Conservation (phyloP, 1,139 yeast species). For the Komagataea norvegica region DNA sequence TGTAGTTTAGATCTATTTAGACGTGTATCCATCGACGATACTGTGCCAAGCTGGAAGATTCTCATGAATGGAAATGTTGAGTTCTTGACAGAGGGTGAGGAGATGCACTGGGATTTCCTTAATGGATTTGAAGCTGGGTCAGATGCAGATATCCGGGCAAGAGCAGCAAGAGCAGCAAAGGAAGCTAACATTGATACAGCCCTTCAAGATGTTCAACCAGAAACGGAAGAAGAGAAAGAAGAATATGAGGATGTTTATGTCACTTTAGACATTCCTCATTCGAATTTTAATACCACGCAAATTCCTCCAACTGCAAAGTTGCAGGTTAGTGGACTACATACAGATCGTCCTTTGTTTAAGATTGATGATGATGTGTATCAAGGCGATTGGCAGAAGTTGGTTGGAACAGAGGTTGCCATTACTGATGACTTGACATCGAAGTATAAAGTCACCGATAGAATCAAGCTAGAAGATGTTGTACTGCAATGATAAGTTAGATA, state of each 20-base stretch:
- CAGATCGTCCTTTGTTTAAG: constrained; percentile 47
- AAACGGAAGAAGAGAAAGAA: constrained; percentile 22
- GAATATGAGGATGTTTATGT: constrained; percentile 37
- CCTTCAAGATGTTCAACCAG: neutral
- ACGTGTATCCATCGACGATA: constrained; percentile 35
- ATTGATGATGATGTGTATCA: constrained; percentile 56
- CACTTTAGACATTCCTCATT: constrained; percentile 39
- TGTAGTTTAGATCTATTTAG: constrained; percentile 55
- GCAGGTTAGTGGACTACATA: constrained; percentile 50
- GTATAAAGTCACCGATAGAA: constrained; percentile 31
- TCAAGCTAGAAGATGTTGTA: constrained; percentile 29
- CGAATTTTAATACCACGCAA: constrained; percentile 27
- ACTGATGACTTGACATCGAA: constrained; percentile 29
- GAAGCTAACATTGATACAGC: neutral
- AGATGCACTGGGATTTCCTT: constrained; percentile 82
- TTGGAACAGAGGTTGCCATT: constrained; percentile 72
- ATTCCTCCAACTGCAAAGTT: constrained; percentile 35
- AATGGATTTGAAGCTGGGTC: constrained; percentile 70
- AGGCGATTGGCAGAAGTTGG: constrained; percentile 72
- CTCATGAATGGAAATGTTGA: constrained; percentile 65
- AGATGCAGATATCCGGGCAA: constrained; percentile 60
- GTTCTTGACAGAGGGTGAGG: constrained; percentile 71
- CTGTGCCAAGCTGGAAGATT: constrained; percentile 43
- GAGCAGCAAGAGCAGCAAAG: constrained; percentile 25
- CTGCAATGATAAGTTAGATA: constrained; percentile 15